Conservation (phyloP, 2,329 filamentous ascomycete species). For the Huntiella bhutanensis region DNA sequence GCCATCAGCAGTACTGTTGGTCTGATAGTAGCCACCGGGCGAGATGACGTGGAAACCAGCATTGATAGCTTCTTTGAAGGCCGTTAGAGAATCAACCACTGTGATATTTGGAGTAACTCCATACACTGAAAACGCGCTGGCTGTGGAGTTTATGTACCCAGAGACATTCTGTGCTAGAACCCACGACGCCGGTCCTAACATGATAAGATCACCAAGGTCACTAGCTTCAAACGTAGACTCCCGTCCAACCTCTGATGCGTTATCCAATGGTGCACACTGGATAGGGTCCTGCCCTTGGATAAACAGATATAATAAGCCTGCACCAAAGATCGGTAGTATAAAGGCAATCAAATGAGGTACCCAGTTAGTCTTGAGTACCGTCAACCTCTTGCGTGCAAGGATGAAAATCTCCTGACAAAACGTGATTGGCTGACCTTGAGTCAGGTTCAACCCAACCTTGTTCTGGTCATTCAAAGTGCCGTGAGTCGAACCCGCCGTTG, state of each 20-base stretch:
- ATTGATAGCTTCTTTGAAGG: constrained; percentile 49
- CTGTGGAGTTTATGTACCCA: constrained; percentile 5
- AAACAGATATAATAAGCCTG: constrained; percentile 62
- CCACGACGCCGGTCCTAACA: constrained; percentile 3
- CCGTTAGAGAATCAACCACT: constrained; percentile 38
- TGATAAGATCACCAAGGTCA: constrained; percentile 14
- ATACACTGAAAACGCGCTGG: constrained; percentile 7
- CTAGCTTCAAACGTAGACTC: constrained; percentile 19
- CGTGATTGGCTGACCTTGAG: constrained; percentile 50
- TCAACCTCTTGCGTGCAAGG: constrained; percentile 59
- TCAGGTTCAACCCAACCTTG: constrained; percentile 28
- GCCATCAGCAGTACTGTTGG: constrained; percentile 33
- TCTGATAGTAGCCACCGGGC: constrained; percentile 56
- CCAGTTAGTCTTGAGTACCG: constrained; percentile 60
- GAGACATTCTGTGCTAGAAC: constrained; percentile 1
- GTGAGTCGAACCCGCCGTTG: no score
- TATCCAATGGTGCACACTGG: constrained; percentile 20
- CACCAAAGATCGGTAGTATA: constrained; percentile 59
- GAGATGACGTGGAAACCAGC: constrained; percentile 47
- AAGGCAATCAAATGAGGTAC: constrained; percentile 59
- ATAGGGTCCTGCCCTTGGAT: constrained; percentile 31
- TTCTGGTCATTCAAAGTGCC: not conserved
- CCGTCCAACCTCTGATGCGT: constrained; percentile 16
- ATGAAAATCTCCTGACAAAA: constrained; percentile 53
- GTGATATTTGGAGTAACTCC: constrained; percentile 2